A percentile compares a stretch with the other conserved stretches of the same genome.
Evolutionary conservation across 371 early-diverging fungal species (phyloP).

Genomic region (Chytridiales sp.): DNA sequence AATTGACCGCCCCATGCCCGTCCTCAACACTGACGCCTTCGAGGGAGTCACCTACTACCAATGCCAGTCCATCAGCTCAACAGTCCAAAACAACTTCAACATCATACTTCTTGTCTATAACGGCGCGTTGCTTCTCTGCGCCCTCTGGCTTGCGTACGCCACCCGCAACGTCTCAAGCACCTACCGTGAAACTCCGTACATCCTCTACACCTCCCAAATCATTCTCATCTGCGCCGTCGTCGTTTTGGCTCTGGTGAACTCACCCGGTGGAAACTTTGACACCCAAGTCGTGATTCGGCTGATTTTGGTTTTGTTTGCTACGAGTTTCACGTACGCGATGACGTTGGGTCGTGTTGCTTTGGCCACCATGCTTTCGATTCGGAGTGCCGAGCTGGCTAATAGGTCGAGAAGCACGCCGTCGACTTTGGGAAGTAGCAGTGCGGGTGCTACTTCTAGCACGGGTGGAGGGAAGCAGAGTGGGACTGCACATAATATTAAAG

Average conservation of each 20-base stretch:
- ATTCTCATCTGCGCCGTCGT: neutral
- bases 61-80: neutral
- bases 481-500: too few species aligned
- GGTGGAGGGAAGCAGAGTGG: too few species aligned
- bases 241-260: conserved; percentile 3
- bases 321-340: neutral
- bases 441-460: too few species aligned
- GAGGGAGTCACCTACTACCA: neutral
- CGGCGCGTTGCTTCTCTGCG: neutral
- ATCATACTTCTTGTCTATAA: conserved; percentile 5
- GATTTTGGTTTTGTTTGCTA: neutral
- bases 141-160: neutral
- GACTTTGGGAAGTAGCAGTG: too few species aligned
- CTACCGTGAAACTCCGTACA: conserved; percentile 8
- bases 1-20: neutral
- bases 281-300: neutral
- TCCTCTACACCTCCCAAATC: conserved; percentile 9
- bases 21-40: neutral
- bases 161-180: neutral
- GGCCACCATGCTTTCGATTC: too few species aligned
- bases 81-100: neutral
- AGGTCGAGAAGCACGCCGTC: too few species aligned
- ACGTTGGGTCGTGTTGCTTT: neutral
- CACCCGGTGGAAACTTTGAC: neutral
- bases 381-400: too few species aligned